Conservation (phyloP, 306 rosid species). For the Gastrolobium bilobum region DNA sequence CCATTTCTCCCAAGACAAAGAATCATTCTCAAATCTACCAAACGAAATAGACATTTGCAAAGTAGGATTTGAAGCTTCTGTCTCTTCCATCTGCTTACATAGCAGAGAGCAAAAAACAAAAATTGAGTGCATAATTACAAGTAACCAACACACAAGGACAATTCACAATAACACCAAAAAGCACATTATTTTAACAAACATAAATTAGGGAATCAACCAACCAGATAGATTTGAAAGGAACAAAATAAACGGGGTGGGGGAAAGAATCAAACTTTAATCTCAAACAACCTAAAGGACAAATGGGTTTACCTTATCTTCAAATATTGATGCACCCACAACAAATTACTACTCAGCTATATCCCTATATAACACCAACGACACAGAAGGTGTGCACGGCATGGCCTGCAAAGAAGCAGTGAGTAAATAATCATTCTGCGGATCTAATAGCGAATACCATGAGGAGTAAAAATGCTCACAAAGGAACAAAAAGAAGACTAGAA, state of each 20-base stretch:
- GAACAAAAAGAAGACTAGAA: constrained; percentile 58
- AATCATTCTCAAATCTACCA: constrained; percentile 82
- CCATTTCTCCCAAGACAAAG: constrained; percentile 92
- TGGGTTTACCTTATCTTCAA: constrained; percentile 64
- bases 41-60: constrained; percentile 84
- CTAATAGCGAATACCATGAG: constrained; percentile 47
- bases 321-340: constrained; percentile 50
- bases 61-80: constrained; percentile 54
- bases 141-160: constrained; percentile 45
- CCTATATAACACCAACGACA: constrained; percentile 1
- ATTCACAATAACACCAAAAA: constrained; percentile 49
- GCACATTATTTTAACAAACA: constrained; percentile 4
- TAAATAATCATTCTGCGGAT: constrained; percentile 54
- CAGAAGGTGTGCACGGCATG: constrained; percentile 17
- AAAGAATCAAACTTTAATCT: constrained; percentile 25
- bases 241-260: neutral
- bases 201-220: constrained; percentile 9
- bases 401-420: constrained; percentile 44
- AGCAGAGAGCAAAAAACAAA: constrained; percentile 27
- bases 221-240: constrained; percentile 31
- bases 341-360: constrained; percentile 39
- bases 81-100: constrained; percentile 70
- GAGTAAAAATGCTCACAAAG: constrained; percentile 45
- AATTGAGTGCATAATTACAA: constrained; percentile 36
- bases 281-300: constrained; percentile 47